Base-by-base conservation (phyloP, 2,329 filamentous ascomycete species). In the Aspergillus glaucus region DNA sequence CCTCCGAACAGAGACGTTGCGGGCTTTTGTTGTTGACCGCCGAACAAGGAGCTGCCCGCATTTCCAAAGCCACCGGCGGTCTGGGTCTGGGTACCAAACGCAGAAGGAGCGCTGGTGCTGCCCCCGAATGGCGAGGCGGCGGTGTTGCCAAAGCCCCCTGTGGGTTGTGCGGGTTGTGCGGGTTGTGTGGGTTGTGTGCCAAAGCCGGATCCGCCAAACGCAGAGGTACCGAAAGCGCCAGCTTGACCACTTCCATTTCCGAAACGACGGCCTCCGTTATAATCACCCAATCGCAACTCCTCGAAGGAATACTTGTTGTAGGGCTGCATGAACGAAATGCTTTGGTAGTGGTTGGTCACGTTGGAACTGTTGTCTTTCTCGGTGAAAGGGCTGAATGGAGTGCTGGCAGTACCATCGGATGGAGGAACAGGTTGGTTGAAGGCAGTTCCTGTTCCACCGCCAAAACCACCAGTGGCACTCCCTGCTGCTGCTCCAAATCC, bases 251-350 rank as follows among this genome's bases (percentile, higher is more conserved):
- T 88, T 39, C 80, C 79, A 68, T 92, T 95, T 30, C 91, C 93
- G 65, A 81, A 88, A 47, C 86, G 85, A 50, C 91, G 84, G 45
- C 91, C 91, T 68, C 91, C 87, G 50, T 85, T 81, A 66, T 98
- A 98, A 69, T 98, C 93, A 42, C 83, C 88, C 52, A 95, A 70
- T 62, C 88, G 79, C 47, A 93, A 72, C 67, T 93, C 75, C 62
- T 86, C 93, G n/a, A 88, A 81, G 8, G 92, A 96, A 75, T 86
- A 97, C 66, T 93, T 94, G 67, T 84, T 85, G 73, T 76, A 76
- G 5, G 74, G 71, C 42, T 64, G 65, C 71, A 74, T 73, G 48
- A 75, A 74, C 21, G 61, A 69, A 55, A 77, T 71, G 54, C 72
- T 76, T 58, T 77, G 74, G 49, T 72, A 77, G 49, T 72, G 64